Evolutionary conservation across 2,329 filamentous ascomycete species (phyloP), one percentile per base, ranked within the genome.

Genomic region (Lachnellula cervina): DNA sequence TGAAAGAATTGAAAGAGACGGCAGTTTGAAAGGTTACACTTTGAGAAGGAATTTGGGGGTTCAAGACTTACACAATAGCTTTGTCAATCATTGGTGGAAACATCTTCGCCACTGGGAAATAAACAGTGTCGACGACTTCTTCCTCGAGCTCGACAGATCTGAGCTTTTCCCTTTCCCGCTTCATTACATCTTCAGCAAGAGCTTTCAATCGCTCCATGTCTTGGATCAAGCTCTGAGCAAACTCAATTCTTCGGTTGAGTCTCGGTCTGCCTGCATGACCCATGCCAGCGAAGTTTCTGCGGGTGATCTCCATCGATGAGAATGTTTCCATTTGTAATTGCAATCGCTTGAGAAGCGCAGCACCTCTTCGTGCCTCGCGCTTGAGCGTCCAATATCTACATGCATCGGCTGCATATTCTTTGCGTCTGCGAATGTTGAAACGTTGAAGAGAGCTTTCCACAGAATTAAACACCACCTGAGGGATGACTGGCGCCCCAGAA

Each of bases 311-410:
- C 88, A 97, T 96, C 0, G 91, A 96, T 6, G 93, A 93, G 71
- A 97, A 99, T 0, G 90, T 90, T 71, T 97, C 93, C 80, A 97
- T 88, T 71, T 97, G 92, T 55, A 97, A 76, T 70, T 99, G 94
- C 19, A 99, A 79, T 37, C 94, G 85, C 74, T 97, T 97, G 57
- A 99, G 80, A 54, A 99, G 78, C 4, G 94, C 90, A 32, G 94
- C 94, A 47, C 94, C 94, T 56, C 94, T 82, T 35, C 94, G 85
- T 59, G 93, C 89, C 71, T 99, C 94, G 54, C 94, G 84, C 75
- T 99, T 99, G 60, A 99, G 73, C 0, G 94, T 97, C 94, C 94
- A 99, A 73, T 97, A 99, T 64, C 90, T 91, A 74, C 93, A 97
- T 2, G 89, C 89, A 71, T 97, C 93, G 55, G 90, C 87, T 2